Conservation (phyloP, 208 protist genomes). For the Acanthamoeba sp. region DNA sequence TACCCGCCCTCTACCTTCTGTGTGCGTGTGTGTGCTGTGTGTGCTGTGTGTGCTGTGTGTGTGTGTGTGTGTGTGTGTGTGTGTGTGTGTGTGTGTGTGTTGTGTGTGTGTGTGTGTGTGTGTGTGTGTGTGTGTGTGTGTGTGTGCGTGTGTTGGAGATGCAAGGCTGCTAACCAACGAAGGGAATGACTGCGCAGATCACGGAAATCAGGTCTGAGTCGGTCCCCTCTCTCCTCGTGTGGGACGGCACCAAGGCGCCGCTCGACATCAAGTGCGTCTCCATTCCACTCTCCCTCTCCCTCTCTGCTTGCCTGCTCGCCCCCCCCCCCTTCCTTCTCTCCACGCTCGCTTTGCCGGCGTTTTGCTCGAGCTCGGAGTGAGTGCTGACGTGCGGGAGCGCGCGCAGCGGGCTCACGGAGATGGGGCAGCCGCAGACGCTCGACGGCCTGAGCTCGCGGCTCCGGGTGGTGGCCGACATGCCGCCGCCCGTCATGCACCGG, state of each 20-base stretch:
- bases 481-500: neutral
- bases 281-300: neutral
- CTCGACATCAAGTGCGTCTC: neutral
- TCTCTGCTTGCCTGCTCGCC: neutral
- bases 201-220: neutral
- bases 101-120: neutral
- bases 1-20: neutral
- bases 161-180: neutral
- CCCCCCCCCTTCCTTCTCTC: neutral
- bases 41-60: neutral
- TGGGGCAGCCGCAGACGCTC: neutral
- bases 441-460: constrained; percentile 15
- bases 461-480: constrained; percentile 22
- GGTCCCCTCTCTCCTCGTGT: neutral
- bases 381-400: neutral
- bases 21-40: neutral
- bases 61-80: neutral
- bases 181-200: neutral
- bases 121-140: neutral
- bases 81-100: neutral
- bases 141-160: neutral
- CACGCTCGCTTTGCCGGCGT: neutral
- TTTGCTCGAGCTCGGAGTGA: neutral
- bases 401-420: neutral
- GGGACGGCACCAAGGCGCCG: constrained; percentile 23